Percentiles rank a stretch among this genome's conserved stretches.
Evolutionary conservation across 169 alveolate species (phyloP).

Genomic region (Plasmodium berghei): DNA sequence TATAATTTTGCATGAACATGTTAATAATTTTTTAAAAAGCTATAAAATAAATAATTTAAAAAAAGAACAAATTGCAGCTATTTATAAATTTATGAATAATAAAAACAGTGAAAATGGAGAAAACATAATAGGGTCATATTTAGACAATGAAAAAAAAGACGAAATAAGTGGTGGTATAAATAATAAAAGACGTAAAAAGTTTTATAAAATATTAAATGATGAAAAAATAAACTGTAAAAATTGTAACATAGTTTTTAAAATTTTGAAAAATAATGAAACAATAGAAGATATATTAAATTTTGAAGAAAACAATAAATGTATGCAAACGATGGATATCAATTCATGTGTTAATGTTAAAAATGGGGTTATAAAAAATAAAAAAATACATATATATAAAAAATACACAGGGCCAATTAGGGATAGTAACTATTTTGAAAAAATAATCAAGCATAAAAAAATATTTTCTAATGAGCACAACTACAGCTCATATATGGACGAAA

Average conservation of each 20-base stretch:
- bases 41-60: constrained; percentile 8
- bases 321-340: not conserved
- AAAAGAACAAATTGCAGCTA: constrained; percentile 19
- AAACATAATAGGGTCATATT: not conserved
- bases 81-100: constrained; percentile 8
- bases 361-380: constrained; percentile 1
- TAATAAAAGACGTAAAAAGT: constrained; percentile 4
- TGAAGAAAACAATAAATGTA: constrained; percentile 27
- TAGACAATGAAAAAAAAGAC: not conserved
- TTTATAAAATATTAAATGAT: constrained; percentile 12
- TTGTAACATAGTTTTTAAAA: constrained; percentile 21
- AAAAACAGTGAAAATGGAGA: not conserved
- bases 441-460: not conserved
- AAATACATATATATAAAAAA: constrained; percentile 52
- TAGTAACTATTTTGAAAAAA: not conserved
- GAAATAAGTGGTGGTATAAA: not conserved
- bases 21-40: constrained; percentile 11
- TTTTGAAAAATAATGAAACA: constrained; percentile 20
- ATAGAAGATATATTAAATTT: constrained; percentile 23
- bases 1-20: constrained; percentile 14
- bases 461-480: not conserved
- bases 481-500: constrained; percentile 15
- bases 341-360: constrained; percentile 42
- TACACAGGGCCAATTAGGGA: constrained; percentile 21
- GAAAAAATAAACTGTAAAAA: constrained; percentile 24